Evolutionary conservation across 108 stramenopile genomes (phyloP).

Genomic region (Conticribra guillardii): DNA sequence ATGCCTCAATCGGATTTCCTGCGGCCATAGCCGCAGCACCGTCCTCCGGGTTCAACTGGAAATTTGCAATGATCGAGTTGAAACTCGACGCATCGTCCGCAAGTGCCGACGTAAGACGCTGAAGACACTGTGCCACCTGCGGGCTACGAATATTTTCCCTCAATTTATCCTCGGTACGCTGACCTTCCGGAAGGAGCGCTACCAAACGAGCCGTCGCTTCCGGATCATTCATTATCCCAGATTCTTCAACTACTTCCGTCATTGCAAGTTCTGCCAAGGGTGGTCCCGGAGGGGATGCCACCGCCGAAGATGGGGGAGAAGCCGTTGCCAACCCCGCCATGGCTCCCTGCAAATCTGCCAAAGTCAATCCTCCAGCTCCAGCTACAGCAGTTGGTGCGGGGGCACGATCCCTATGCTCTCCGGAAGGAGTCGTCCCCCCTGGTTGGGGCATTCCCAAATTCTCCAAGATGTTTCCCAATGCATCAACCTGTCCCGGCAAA

Average conservation of each 20-base stretch:
- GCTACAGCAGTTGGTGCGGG: conserved; percentile 7
- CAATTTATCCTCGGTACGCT: conserved; percentile 59
- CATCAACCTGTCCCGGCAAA: conserved; percentile 73
- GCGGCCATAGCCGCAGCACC: conserved; percentile 57
- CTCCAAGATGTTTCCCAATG: conserved; percentile 80
- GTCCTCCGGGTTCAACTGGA: conserved; percentile 73
- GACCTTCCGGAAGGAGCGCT: conserved; percentile 75
- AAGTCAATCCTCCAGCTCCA: conserved; percentile 63
- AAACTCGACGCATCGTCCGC: conserved; percentile 67
- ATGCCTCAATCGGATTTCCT: conserved; percentile 72
- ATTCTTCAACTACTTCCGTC: conserved; percentile 47
- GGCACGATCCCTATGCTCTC: conserved; percentile 27
- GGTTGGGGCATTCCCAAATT: conserved; percentile 80
- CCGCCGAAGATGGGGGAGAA: conserved; percentile 29
- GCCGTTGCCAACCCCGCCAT: conserved; percentile 72
- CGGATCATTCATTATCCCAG: conserved; percentile 60
- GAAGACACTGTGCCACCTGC: conserved; percentile 76
- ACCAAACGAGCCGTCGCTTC: conserved; percentile 56
- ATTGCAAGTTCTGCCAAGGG: conserved; percentile 72
- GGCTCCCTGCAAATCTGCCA: conserved; percentile 81
- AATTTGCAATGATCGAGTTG: conserved; percentile 80
- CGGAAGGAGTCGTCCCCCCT: conserved; percentile 33
- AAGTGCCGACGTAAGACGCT: conserved; percentile 69
- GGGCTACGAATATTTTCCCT: conserved; percentile 73
- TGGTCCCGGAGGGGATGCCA: conserved; percentile 35